Evolutionary conservation across 441 rosid species (phyloP).

Genomic region (Iberis amara): DNA sequence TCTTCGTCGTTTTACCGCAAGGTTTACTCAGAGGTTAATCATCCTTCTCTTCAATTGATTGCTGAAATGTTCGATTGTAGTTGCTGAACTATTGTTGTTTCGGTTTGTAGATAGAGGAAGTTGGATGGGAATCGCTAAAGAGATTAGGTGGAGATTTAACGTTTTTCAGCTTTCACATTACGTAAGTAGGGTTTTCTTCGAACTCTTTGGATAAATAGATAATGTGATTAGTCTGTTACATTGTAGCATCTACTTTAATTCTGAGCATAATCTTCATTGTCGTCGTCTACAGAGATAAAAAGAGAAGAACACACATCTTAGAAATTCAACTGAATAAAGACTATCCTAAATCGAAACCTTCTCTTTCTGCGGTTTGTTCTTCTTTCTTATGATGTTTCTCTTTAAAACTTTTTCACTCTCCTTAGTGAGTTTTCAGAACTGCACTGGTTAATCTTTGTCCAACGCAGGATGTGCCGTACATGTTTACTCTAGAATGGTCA

Average conservation of each 20-base stretch:
- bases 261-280: neutral
- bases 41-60: neutral
- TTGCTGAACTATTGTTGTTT: neutral
- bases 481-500: constrained; percentile 55
- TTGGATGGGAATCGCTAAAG: constrained; percentile 65
- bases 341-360: constrained; percentile 57
- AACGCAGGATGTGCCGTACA: constrained; percentile 52
- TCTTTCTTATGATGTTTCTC: constrained; percentile 6
- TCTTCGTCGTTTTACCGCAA: constrained; percentile 46
- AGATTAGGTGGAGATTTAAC: constrained; percentile 46
- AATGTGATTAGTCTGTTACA: too few species aligned
- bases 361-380: constrained; percentile 53
- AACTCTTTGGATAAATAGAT: too few species aligned
- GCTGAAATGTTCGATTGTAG: neutral
- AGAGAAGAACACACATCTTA: constrained; percentile 46
- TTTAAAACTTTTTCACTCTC: neutral
- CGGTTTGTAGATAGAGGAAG: constrained; percentile 51
- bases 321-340: constrained; percentile 49
- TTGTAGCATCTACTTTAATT: too few species aligned
- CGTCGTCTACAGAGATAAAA: constrained; percentile 44
- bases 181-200: too few species aligned
- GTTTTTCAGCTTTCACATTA: constrained; percentile 48
- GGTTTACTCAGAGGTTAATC: constrained; percentile 56
- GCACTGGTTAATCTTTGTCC: constrained; percentile 16
- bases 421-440: neutral